Base-by-base conservation (phyloP, 2,329 filamentous ascomycete genomes). In the Fusarium cicatricum region DNA sequence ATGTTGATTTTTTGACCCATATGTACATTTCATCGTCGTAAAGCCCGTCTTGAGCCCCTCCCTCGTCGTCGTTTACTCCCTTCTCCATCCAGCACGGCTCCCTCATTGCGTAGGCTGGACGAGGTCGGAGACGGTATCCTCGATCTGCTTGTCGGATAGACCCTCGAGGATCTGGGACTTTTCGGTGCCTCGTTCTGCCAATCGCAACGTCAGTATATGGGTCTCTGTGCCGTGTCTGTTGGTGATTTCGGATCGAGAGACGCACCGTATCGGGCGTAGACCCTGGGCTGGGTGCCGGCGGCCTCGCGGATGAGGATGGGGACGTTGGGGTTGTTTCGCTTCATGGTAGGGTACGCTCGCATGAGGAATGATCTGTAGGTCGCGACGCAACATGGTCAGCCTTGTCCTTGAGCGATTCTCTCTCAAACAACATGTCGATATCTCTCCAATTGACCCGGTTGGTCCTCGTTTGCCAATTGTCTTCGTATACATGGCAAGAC, bases 251-350 rank as follows among this genome's bases (percentile, higher is more conserved):
- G 23, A 26, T 26, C 9, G 23, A 40, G 8, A 21, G n/a, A 62
- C 72, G 60, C 77, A 96, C 92, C 94, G 75, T 96, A 99, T 87
- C 95, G 85, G 67, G 94, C 93, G 77, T 90, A 98, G 62, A 99
- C 86, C 76, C 87, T 90, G 63, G 95, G 94, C 74, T 90, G 81
- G 49, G 91, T 91, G 71, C 91, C 92, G 68, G 86, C 81, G 47
- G 94, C 95, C 82, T 98, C 95, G 73, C 95, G 91, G 72, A 99
- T 88, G 82, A 99, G 82, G 78, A 99, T 98, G 49, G 95, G 95
- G 42, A 85, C 93, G 77, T 90, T 82, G 52, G 95, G 95, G 82
- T 99, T 99, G 84, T 94, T 91, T 84, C 96, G 96, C 87, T 99
- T 99, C 94, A 99, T 98, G 57, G 91, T 95, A 40, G 95, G 95